Evolutionary conservation across 345 rosid species (phyloP), one percentile per base, ranked within the genome.

Genomic region (Aquilaria malaccensis): DNA sequence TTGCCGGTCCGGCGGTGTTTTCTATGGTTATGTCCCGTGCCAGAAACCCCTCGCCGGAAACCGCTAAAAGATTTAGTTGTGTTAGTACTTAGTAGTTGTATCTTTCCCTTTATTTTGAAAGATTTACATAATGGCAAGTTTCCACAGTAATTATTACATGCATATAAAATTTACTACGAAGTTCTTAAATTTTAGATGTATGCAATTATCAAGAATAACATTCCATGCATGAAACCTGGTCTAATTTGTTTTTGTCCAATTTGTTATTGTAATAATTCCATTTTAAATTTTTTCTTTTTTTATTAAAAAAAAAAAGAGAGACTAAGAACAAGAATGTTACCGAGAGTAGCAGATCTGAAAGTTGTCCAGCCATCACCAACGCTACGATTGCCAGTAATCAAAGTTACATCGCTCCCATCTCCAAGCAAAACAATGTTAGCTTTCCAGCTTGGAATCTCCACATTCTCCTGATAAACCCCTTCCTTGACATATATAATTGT

Each of bases 291-390:
- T 22, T 22, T 22, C 22, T 22, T 22, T 22, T 22, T 22, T 22
- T 22, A 22, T 22, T 22, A 22, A 22, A 22, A 22, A 22, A 22
- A 22, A 29, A 13, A 43, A n/a, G 15, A 45, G 6, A 43, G 9
- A 4, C 15, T 62, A 43, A n/a, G n/a, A 13, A 1, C 2, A 2
- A 2, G 49, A 56, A 46, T 6, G 54, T 58, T 74, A 92, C 98
- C 97, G 37, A 92, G 75, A 60, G 95, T 86, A 43, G 98, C 98
- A 63, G 98, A 92, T 83, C 96, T 75, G 83, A 89, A 92, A 66
- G 97, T 89, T 66, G 98, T 92, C 95, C 96, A 84, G 29, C 91
- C 88, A 72, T 85, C 97, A 6, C 6, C 86, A 0, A 85, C 79
- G 56, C 88, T 92, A 68, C 95, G 70, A 56, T 68, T 80, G 1